Evolutionary conservation across 805 yeast genomes (phyloP).

Genomic region (Kockiozyma suomiensis): DNA sequence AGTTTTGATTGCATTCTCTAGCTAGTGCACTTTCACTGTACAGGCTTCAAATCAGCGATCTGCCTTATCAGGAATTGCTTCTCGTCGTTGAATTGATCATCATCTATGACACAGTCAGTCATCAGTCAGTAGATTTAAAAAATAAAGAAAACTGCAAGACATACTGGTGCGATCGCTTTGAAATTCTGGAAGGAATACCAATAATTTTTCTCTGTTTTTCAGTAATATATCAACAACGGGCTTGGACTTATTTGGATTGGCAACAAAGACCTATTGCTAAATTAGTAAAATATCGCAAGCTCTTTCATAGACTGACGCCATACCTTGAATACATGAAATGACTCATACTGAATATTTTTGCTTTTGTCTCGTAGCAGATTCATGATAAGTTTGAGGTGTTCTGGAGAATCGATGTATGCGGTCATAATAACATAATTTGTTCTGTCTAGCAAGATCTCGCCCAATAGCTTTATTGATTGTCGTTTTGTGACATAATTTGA

Average conservation of each 20-base stretch:
- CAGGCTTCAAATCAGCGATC: slow-evolving; percentile 50
- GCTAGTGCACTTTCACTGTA: not conserved
- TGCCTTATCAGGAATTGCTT: slow-evolving; percentile 76
- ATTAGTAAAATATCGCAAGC: too few relatives aligned
- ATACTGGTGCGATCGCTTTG: slow-evolving; percentile 53
- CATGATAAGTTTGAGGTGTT: slow-evolving; percentile 85
- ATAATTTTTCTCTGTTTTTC: slow-evolving; percentile 77
- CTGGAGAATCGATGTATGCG: slow-evolving; percentile 75
- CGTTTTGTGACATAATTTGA: slow-evolving; percentile 90
- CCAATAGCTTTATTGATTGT: slow-evolving; percentile 75
- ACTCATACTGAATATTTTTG: slow-evolving; percentile 84
- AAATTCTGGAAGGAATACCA: slow-evolving; percentile 68
- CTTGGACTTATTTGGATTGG: slow-evolving; percentile 87
- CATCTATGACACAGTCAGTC: too few relatives aligned
- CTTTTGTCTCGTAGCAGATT: slow-evolving; percentile 82
- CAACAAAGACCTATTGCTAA: slow-evolving; percentile 64
- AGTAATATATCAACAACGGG: slow-evolving; percentile 76
- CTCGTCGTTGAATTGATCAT: slow-evolving; percentile 71
- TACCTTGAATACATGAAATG: slow-evolving; percentile 86
- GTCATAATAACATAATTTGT: slow-evolving; percentile 73
- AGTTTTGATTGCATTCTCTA: not conserved
- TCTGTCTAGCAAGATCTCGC: slow-evolving; percentile 69
- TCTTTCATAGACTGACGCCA: not conserved
- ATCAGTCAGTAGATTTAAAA: too few relatives aligned
- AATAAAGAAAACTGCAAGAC: not conserved